Evolutionary conservation across 108 stramenopile species (phyloP).

Genomic region (Craspedostauros australis): DNA sequence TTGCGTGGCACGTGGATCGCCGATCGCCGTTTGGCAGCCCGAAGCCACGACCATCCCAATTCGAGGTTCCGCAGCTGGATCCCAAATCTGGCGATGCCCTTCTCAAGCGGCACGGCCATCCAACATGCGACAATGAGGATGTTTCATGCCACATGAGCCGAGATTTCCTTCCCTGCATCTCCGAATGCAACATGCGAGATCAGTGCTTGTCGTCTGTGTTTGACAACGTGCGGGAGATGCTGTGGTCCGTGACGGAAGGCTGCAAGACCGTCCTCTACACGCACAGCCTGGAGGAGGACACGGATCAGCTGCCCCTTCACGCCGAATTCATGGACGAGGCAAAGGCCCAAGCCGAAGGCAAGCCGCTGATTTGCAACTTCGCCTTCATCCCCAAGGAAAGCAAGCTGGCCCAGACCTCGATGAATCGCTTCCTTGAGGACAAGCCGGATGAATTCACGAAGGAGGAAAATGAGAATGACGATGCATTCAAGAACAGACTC

Average conservation of each 20-base stretch:
- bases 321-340: slow-evolving; percentile 53
- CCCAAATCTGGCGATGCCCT: slow-evolving; percentile 52
- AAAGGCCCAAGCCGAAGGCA: slow-evolving; percentile 22
- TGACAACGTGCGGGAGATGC: slow-evolving; percentile 35
- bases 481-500: slow-evolving; percentile 12
- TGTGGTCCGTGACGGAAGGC: slow-evolving; percentile 45
- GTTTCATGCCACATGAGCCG: slow-evolving; percentile 34
- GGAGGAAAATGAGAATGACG: slow-evolving; percentile 12
- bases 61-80: slow-evolving; percentile 8
- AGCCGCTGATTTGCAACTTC: slow-evolving; percentile 59
- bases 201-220: slow-evolving; percentile 61
- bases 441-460: slow-evolving; percentile 30
- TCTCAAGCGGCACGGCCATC: slow-evolving; percentile 29
- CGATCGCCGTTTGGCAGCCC: slow-evolving; percentile 42
- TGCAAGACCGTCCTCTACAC: slow-evolving; percentile 75
- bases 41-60: neutral
- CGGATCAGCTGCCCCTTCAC: slow-evolving; percentile 30
- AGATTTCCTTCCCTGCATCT: slow-evolving; percentile 49
- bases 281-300: slow-evolving; percentile 49
- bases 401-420: slow-evolving; percentile 38
- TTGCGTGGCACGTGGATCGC: slow-evolving; percentile 71
- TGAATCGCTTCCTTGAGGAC: slow-evolving; percentile 43
- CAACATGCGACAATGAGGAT: slow-evolving; percentile 39
- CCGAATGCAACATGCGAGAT: slow-evolving; percentile 55
- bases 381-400: slow-evolving; percentile 67